These are phyloP conservation scores for Penicillium digitatum DNA, from an alignment of 2,329 filamentous ascomycete genomes.

Conservation along the genomic window DNA sequence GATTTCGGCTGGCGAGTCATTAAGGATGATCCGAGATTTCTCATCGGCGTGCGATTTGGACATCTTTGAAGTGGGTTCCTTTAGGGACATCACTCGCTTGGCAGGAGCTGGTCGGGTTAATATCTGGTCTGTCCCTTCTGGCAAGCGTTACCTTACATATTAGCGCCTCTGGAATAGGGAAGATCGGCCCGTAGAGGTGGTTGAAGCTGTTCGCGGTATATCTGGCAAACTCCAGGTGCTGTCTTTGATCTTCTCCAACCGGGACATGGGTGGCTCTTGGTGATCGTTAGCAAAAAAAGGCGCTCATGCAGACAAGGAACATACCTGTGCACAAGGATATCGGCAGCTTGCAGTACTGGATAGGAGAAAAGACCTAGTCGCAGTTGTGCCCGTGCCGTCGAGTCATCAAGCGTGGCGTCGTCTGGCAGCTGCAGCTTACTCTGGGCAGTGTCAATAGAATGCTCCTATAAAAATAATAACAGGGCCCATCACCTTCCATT, in stretches of 20 bases:
- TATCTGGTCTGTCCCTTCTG: background rate
- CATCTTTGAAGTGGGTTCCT: conserved; percentile 78
- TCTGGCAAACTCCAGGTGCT: conserved; percentile 90
- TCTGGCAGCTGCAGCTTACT: conserved; percentile 67
- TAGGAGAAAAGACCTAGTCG: conserved; percentile 94
- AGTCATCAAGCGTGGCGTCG: conserved; percentile 56
- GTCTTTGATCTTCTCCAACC: conserved; percentile 90
- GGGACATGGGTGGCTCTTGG: conserved; percentile 86
- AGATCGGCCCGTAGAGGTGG: conserved; percentile 60
- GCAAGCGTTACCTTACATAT: conserved; percentile 54
- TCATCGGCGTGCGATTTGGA: conserved; percentile 76
- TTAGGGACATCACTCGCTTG: conserved; percentile 85
- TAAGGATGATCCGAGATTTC: conserved; percentile 77
- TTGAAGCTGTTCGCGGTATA: conserved; percentile 88
- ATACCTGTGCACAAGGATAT: conserved; percentile 80
- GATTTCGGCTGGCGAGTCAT: conserved; percentile 64
- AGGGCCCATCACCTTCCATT: conserved; percentile 74
- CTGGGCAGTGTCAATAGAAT: conserved; percentile 41
- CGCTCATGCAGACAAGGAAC: conserved; percentile 1
- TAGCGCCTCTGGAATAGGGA: conserved; percentile 66
- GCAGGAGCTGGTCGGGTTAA: conserved; percentile 57
- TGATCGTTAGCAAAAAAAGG: conserved; percentile 13
- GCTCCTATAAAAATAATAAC: background rate
- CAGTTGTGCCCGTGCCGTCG: conserved; percentile 57
- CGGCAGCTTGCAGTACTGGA: conserved; percentile 89